These are phyloP conservation scores for Penicillium crystallinum DNA, from an alignment of 495 filamentous ascomycete genomes.

Conservation along the genomic window DNA sequence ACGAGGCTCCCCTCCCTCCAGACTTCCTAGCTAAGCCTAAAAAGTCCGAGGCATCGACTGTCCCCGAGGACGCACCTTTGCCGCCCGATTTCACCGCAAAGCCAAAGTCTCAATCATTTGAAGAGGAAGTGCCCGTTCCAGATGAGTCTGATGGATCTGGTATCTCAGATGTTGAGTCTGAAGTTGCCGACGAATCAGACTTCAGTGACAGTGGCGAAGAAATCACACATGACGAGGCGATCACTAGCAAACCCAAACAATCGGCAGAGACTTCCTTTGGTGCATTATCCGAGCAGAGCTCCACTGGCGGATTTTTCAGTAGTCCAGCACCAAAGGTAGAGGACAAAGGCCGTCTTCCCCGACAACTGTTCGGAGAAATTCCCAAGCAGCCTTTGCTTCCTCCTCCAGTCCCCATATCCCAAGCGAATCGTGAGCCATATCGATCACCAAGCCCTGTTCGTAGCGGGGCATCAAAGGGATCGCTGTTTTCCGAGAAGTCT, in stretches of 20 bases:
- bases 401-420: constrained; percentile 43
- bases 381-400: constrained; percentile 50
- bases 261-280: constrained; percentile 67
- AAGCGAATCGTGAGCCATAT: constrained; percentile 48
- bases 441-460: constrained; percentile 79
- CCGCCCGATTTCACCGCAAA: constrained; percentile 52
- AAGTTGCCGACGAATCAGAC: constrained; percentile 35
- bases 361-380: constrained; percentile 64
- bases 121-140: constrained; percentile 23
- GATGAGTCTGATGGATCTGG: constrained; percentile 21
- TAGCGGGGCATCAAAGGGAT: constrained; percentile 38
- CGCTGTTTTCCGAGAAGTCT: constrained; percentile 33
- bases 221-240: constrained; percentile 53
- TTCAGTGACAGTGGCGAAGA: constrained; percentile 36
- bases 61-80: constrained; percentile 44
- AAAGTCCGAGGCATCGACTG: not conserved
- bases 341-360: constrained; percentile 17
- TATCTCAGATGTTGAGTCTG: constrained; percentile 24
- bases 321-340: constrained; percentile 22
- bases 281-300: constrained; percentile 31
- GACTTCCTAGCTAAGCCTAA: constrained; percentile 13
- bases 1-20: constrained; percentile 49
- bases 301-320: constrained; percentile 40
- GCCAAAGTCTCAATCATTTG: constrained; percentile 24
- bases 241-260: constrained; percentile 46